Base-by-base conservation (phyloP, 2,329 filamentous ascomycete species). In the Epicoccum sorghinum region DNA sequence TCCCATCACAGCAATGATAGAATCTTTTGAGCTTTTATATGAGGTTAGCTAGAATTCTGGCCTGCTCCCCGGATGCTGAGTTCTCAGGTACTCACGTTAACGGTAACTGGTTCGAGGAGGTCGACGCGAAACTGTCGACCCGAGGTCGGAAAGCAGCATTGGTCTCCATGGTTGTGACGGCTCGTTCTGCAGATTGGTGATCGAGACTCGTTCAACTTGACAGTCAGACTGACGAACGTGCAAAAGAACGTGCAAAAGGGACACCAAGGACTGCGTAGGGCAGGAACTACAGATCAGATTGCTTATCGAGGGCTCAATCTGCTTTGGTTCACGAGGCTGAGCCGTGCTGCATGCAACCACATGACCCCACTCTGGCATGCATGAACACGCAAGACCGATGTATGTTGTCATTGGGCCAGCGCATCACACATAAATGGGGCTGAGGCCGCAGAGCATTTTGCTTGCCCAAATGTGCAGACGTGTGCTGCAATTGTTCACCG, bases 1-100 rank as follows among this genome's bases (percentile, higher is more conserved):
- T 0, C 77, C 77, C 68, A 79, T 75, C 1, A 79, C 71, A 3
- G 74, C 75, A 8, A 46, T 75, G 6, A 65, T 51, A 14, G 47
- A 35, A 7, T 58, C 55, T 6, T 45, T 38, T 8, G 52, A 47
- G 2, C 51, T 55, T 10, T 7, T n/a, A 2, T 2, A 12, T 3
- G 8, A 7, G 2, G 13, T 45, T 8, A 45, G 42, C 23, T 5
- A 4, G 3, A 24, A 9, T 33, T 33, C 13, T 12, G 13, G 32
- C 29, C 29, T 1, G 4, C 10, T 33, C 32, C 10, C 13, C 4
- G 27, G 4, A 9, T 14, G 3, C 4, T 7, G 14, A 2, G 25
- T n/a, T 5, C 4, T 13, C 3, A n/a, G 9, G 9, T 6, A 45
- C 30, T 29, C n/a, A 36, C 42, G 23, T 23, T 22, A 45, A n/a